Evolutionary conservation across 179 eudicot species (phyloP), one percentile per base, ranked within the genome.

Genomic region (Beta corolliflora): DNA sequence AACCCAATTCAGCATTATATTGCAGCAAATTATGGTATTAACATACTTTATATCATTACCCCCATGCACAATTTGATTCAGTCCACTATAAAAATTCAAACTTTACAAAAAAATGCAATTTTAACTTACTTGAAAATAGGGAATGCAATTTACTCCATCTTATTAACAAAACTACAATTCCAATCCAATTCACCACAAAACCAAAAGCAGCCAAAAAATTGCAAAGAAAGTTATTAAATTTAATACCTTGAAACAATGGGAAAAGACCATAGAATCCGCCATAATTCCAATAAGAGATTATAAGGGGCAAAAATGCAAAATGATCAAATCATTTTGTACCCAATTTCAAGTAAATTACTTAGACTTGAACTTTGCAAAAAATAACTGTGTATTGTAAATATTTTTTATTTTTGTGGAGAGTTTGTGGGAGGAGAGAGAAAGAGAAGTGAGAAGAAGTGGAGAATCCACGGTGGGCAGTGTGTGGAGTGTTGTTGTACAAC

Each of bases 191-290:
- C 15, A 41, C 53, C 45, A 67, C 29, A 9, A 74, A 41, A 73
- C 14, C 44, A 67, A 58, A 19, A 25, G 3, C n/a, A 11, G 9
- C 19, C 18, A 3, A 68, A 76, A 8, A 76, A 5, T 15, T 54
- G 61, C 14, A 41, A 44, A 21, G 0, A 71, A 66, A 8, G 52
- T 5, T 9, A 12, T 36, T n/a, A 18, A 11, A 77, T 16, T 19
- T 69, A 29, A 73, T 75, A 85, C 87, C 87, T 68, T 85, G 72
- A 82, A 85, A 59, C 58, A 69, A 29, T 79, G 81, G 55, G 84
- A 65, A 60, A 81, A 85, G 79, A 76, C 77, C 31, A 85, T 10
- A 79, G 83, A 77, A 79, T 85, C 87, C 10, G 83, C 82, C 87
- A 85, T 85, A 46, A 5, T 84, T 53, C 25, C 53, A 10, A 25